Conservation (phyloP, 192 early-diverging fungal genomes). For the Coemansia sp. region DNA sequence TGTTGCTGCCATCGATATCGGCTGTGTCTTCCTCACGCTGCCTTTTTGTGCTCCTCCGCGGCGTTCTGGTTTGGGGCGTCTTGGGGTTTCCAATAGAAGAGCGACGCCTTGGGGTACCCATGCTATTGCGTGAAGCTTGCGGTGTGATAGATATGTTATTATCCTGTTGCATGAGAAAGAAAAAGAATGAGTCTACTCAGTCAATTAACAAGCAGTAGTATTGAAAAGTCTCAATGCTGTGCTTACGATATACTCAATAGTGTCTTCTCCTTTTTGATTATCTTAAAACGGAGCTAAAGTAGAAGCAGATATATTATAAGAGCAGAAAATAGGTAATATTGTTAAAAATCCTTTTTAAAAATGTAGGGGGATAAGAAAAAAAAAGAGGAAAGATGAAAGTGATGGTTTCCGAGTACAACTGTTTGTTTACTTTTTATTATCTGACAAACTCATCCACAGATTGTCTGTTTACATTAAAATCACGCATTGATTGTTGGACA, state of each 20-base stretch:
- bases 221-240: background rate
- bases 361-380: conserved; percentile 1
- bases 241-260: too few species aligned
- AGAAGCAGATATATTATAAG: background rate
- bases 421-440: conserved; percentile 10
- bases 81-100: background rate
- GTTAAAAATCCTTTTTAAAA: background rate
- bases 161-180: background rate
- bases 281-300: background rate
- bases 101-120: conserved; percentile 1
- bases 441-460: background rate
- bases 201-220: background rate
- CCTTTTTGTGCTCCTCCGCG: conserved; percentile 16
- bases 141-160: conserved; percentile 36
- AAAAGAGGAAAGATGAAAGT: background rate
- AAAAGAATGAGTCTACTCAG: background rate
- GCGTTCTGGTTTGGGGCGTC: conserved; percentile 5
- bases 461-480: conserved; percentile 6
- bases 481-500: background rate
- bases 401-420: background rate
- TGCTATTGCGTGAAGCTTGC: conserved; percentile 25
- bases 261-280: too few species aligned
- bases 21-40: background rate
- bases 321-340: background rate
- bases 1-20: conserved; percentile 6